Evolutionary conservation across 116 monocot genomes (phyloP).

Genomic region (Papilionanthe hybrid): DNA sequence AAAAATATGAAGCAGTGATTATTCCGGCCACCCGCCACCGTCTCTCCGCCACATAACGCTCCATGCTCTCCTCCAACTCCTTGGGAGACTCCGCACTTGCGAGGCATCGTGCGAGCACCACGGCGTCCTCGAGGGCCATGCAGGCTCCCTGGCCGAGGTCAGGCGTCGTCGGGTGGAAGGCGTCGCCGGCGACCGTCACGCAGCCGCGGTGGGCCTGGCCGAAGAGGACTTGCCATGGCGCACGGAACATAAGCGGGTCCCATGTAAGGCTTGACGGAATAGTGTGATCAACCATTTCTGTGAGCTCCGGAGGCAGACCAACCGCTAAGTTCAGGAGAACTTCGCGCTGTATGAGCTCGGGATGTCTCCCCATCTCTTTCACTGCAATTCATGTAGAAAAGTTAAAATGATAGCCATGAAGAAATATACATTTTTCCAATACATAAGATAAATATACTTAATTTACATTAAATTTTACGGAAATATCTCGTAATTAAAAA

Average conservation of each 20-base stretch:
- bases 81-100: neutral
- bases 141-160: slow-evolving; percentile 71
- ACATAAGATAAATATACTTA: too few species aligned
- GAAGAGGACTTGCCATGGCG: slow-evolving; percentile 9
- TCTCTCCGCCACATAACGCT: slow-evolving; percentile 24
- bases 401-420: too few species aligned
- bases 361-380: slow-evolving; percentile 13
- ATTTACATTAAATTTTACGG: too few species aligned
- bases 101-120: slow-evolving; percentile 48
- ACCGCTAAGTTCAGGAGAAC: slow-evolving; percentile 15
- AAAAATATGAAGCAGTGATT: slow-evolving; percentile 23
- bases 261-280: slow-evolving; percentile 18
- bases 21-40: slow-evolving; percentile 33
- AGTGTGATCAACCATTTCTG: slow-evolving; percentile 1
- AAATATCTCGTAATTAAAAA: too few species aligned
- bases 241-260: slow-evolving; percentile 21
- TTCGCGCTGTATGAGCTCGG: slow-evolving; percentile 17
- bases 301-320: slow-evolving; percentile 20
- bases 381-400: neutral
- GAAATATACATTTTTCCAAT: too few species aligned
- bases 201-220: slow-evolving; percentile 13
- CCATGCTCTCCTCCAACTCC: slow-evolving; percentile 6
- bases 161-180: slow-evolving; percentile 65
- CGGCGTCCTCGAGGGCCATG: slow-evolving; percentile 54
- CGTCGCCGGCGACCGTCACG: slow-evolving; percentile 56